A percentile compares a stretch with the other conserved stretches of the same genome.
Conservation (phyloP, 2,329 filamentous ascomycete species). For the Coniella vitis region DNA sequence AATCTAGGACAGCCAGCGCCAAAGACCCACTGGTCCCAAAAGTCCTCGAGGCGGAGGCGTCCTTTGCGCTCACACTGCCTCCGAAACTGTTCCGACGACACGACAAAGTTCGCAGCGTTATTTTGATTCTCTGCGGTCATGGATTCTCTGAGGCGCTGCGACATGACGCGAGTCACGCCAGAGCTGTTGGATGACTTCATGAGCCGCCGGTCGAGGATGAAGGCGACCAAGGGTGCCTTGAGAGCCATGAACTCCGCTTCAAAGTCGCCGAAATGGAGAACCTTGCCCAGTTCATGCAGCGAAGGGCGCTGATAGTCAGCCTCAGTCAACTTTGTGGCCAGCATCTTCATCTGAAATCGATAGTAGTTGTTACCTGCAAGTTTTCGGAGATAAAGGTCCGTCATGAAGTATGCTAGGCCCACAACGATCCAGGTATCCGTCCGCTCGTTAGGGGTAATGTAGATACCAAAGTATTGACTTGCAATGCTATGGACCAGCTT, state of each 20-base stretch:
- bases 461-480: slow-evolving; percentile 90
- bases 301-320: slow-evolving; percentile 77
- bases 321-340: slow-evolving; percentile 75
- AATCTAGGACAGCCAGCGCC: slow-evolving; percentile 86
- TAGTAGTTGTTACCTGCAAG: slow-evolving; percentile 95
- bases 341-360: slow-evolving; percentile 78
- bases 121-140: slow-evolving; percentile 47
- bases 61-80: slow-evolving; percentile 82
- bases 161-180: slow-evolving; percentile 79
- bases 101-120: slow-evolving; percentile 31
- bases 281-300: slow-evolving; percentile 70
- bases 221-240: slow-evolving; percentile 85
- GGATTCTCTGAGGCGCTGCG: slow-evolving; percentile 76
- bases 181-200: slow-evolving; percentile 81
- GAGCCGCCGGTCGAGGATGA: slow-evolving; percentile 86
- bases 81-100: slow-evolving; percentile 71
- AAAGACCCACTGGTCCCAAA: slow-evolving; percentile 91
- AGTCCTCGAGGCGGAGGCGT: slow-evolving; percentile 77
- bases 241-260: slow-evolving; percentile 85
- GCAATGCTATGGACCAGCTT: slow-evolving; percentile 77
- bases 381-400: slow-evolving; percentile 83
- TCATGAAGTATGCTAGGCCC: slow-evolving; percentile 90
- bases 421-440: slow-evolving; percentile 84
- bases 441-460: slow-evolving; percentile 76
- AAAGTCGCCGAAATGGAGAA: slow-evolving; percentile 73